These are phyloP conservation scores for Cyclotella choctawhatcheeana DNA, from an alignment of 108 stramenopile genomes.

Conservation along the genomic window DNA sequence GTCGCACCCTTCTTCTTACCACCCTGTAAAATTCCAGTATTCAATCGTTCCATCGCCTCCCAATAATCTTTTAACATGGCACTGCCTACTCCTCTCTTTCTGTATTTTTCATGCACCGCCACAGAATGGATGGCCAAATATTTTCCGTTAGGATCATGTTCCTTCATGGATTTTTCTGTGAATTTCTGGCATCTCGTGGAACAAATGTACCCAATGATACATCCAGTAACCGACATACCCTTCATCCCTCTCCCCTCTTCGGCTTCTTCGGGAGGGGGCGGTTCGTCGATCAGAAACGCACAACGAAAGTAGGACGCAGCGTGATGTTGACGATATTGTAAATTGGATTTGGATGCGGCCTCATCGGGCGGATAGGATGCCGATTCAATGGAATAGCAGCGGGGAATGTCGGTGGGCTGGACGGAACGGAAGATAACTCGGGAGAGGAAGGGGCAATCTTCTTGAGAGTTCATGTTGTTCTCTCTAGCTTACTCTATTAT, in stretches of 20 bases:
- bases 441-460: slow-evolving; percentile 13
- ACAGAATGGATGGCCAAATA: slow-evolving; percentile 90
- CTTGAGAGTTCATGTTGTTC: too few relatives aligned
- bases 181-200: slow-evolving; percentile 40
- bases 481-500: too few relatives aligned
- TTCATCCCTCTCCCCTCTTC: background rate
- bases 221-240: background rate
- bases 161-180: slow-evolving; percentile 18
- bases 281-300: slow-evolving; percentile 64
- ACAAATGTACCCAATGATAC: slow-evolving; percentile 45
- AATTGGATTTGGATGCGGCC: slow-evolving; percentile 76
- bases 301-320: slow-evolving; percentile 87
- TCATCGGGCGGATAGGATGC: slow-evolving; percentile 81
- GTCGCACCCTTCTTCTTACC: slow-evolving; percentile 37
- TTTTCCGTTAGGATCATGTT: slow-evolving; percentile 79
- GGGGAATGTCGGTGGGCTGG: slow-evolving; percentile 75
- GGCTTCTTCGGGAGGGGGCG: too few relatives aligned
- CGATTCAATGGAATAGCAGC: slow-evolving; percentile 65
- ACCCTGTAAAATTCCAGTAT: slow-evolving; percentile 69
- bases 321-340: slow-evolving; percentile 90
- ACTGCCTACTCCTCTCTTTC: slow-evolving; percentile 61
- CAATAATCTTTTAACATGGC: slow-evolving; percentile 73
- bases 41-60: slow-evolving; percentile 40
- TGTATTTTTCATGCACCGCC: slow-evolving; percentile 70
- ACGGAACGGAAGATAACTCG: slow-evolving; percentile 61